These are phyloP conservation scores for Stachybotrys chartarum DNA, from an alignment of 2,329 filamentous ascomycete species.

Conservation along the genomic window DNA sequence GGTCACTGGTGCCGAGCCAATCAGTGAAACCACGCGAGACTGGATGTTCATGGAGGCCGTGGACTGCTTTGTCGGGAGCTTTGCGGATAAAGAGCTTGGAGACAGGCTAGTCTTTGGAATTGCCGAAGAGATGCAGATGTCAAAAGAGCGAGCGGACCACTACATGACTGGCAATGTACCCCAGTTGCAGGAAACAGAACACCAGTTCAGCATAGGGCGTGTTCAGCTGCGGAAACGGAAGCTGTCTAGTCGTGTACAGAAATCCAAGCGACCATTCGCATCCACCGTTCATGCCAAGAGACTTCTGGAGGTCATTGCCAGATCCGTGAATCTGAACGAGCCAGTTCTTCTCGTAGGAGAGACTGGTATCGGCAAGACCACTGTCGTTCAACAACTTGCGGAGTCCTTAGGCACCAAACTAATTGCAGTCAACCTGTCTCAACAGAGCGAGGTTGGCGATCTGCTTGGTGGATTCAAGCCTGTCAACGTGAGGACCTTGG, in stretches of 20 bases:
- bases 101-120: constrained; percentile 59
- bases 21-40: constrained; percentile 66
- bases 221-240: constrained; percentile 54
- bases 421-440: constrained; percentile 89
- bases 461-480: constrained; percentile 94
- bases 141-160: constrained; percentile 73
- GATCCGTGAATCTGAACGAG: constrained; percentile 76
- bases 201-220: constrained; percentile 57
- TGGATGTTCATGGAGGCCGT: constrained; percentile 90
- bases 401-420: constrained; percentile 78
- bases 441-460: constrained; percentile 97
- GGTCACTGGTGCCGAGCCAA: constrained; percentile 60
- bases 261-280: constrained; percentile 67
- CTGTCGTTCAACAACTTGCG: constrained; percentile 87
- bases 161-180: constrained; percentile 70
- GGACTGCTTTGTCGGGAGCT: constrained; percentile 83
- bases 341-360: constrained; percentile 94
- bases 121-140: constrained; percentile 80
- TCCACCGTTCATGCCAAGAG: constrained; percentile 79
- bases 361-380: constrained; percentile 97
- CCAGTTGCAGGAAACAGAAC: constrained; percentile 53
- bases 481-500: constrained; percentile 79
- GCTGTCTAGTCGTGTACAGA: constrained; percentile 36
- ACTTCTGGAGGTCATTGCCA: constrained; percentile 80
- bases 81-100: constrained; percentile 59